Evolutionary conservation across 768 basidiomycete species (phyloP).

Genomic region (Wakefieldia striispora): DNA sequence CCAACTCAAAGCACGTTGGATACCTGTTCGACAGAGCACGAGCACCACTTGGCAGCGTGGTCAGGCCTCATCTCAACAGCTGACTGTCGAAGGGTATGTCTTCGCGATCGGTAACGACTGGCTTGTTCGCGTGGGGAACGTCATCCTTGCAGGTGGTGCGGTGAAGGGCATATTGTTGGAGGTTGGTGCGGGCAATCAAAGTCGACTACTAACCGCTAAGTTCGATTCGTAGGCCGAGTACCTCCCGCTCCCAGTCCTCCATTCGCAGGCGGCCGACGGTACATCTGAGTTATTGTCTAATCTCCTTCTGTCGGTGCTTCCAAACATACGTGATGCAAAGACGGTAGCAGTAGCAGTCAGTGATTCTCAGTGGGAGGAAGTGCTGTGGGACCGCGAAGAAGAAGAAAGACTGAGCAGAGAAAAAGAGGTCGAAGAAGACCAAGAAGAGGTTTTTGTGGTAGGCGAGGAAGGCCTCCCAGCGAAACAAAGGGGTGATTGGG

Average conservation of each 20-base stretch:
- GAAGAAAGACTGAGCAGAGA: conserved; percentile 39
- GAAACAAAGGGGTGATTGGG: conserved; percentile 65
- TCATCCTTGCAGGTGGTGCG: conserved; percentile 69
- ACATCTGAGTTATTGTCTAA: conserved; percentile 75
- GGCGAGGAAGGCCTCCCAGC: conserved; percentile 54
- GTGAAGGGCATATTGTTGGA: conserved; percentile 85
- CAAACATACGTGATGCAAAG: conserved; percentile 68
- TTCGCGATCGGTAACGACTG: conserved; percentile 79
- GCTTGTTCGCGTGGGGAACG: conserved; percentile 78
- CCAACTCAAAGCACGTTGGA: conserved; percentile 76
- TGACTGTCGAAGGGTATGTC: conserved; percentile 72
- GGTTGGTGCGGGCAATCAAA: conserved; percentile 38
- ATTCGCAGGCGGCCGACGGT: conserved; percentile 60
- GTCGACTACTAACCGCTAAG: conserved; percentile 3
- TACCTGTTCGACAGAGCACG: conserved; percentile 57
- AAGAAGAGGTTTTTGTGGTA: conserved; percentile 59
- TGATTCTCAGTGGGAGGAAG: conserved; percentile 78
- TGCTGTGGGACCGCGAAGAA: conserved; percentile 72
- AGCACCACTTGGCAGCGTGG: conserved; percentile 40
- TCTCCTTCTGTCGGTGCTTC: conserved; percentile 70
- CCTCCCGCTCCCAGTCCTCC: conserved; percentile 69
- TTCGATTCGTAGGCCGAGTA: conserved; percentile 66
- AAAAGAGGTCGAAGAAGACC: conserved; percentile 18
- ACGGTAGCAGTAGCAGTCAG: conserved; percentile 77
- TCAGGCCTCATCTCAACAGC: conserved; percentile 56